These are phyloP conservation scores for Backusella westeae DNA, from an alignment of 192 early-diverging fungal genomes.

Conservation along the genomic window DNA sequence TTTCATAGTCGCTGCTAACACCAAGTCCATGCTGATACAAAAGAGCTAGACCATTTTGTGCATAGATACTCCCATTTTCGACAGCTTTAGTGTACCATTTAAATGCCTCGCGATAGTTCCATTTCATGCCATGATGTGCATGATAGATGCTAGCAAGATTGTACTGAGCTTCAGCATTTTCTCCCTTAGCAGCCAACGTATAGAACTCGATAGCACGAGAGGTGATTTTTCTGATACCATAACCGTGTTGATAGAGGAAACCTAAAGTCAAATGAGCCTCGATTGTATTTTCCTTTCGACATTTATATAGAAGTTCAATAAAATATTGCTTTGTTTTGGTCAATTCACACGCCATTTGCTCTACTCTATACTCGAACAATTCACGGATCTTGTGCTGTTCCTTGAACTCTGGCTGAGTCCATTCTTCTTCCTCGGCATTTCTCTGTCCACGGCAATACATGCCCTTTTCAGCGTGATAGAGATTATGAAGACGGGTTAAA, in stretches of 20 bases:
- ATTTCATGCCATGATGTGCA: background rate
- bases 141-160: background rate
- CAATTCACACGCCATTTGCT: background rate
- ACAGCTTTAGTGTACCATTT: too few relatives aligned
- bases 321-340: background rate
- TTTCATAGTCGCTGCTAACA: background rate
- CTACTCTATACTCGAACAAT: background rate
- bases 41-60: background rate
- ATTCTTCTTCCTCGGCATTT: background rate
- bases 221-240: too few relatives aligned
- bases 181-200: background rate
- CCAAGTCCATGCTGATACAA: background rate
- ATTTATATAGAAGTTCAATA: background rate
- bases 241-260: too few relatives aligned
- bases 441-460: too few relatives aligned
- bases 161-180: background rate
- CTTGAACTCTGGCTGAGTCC: background rate
- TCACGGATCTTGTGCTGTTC: background rate
- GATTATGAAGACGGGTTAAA: background rate
- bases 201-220: background rate
- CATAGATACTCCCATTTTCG: too few relatives aligned
- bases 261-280: background rate
- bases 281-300: background rate
- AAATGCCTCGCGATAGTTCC: background rate
- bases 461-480: background rate